Percentiles rank a stretch among this genome's conserved stretches.
phyloP scores from a whole-genome alignment of 2,329 filamentous ascomycete genomes.

The Rutstroemia sydowiana region DNA sequence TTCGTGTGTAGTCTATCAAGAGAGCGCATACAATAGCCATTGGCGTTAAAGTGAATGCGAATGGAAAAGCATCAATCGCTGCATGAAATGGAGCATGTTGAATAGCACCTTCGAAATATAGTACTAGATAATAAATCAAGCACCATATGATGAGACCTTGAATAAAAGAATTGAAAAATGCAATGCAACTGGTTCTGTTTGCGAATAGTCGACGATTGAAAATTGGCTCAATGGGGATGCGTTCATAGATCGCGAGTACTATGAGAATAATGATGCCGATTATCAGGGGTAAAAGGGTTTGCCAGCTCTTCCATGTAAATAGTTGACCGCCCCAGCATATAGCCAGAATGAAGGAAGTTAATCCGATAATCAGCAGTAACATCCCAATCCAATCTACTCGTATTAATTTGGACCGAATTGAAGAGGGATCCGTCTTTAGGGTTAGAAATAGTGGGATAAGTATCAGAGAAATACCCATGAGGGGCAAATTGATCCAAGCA shows the following conservation, averaged over 20 bases:
- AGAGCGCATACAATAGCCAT: background rate
- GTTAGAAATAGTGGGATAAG: background rate
- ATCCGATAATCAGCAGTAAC: background rate
- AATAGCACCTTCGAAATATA: background rate
- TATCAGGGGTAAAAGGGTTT: background rate
- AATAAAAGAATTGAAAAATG: background rate
- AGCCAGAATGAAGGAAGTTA: background rate
- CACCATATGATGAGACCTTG: background rate
- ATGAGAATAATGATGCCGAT: background rate
- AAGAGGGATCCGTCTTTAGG: background rate
- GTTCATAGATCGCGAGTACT: background rate
- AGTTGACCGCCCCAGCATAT: background rate
- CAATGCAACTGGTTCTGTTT: background rate
- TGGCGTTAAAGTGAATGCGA: background rate
- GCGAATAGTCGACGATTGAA: background rate
- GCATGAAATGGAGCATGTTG: constrained; percentile 4
- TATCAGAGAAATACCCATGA: background rate
- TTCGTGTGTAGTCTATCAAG: background rate
- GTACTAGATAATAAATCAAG: background rate
- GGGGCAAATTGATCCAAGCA: constrained; percentile 1
- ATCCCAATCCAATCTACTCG: background rate
- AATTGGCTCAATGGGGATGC: background rate
- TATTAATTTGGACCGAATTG: background rate
- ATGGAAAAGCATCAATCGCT: constrained; percentile 31
- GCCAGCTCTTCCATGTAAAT: background rate